Conservation (phyloP, 805 yeast genomes). For the Brettanomyces sp. region DNA sequence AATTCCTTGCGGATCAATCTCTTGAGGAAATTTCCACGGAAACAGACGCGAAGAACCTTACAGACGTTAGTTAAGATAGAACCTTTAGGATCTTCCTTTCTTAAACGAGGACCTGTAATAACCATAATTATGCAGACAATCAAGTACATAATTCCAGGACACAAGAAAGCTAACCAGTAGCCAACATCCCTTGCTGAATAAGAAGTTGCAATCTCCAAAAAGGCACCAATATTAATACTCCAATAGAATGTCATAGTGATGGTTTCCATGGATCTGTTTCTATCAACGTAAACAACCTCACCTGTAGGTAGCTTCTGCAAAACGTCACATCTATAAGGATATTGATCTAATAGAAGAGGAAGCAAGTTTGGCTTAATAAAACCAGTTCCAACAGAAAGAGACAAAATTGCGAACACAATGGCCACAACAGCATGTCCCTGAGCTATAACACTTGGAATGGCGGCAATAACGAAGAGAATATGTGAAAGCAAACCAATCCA, state of each 20-base stretch:
- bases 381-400: constrained; percentile 39
- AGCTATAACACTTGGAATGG: constrained; percentile 34
- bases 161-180: constrained; percentile 44
- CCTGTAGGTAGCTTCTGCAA: constrained; percentile 54
- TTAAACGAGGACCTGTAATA: constrained; percentile 23
- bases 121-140: constrained; percentile 41
- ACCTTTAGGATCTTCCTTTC: constrained; percentile 29
- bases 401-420: constrained; percentile 30
- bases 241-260: constrained; percentile 40
- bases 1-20: constrained; percentile 32
- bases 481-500: constrained; percentile 38
- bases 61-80: constrained; percentile 36
- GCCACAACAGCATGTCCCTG: constrained; percentile 28
- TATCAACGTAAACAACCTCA: constrained; percentile 50
- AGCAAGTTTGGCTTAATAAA: constrained; percentile 44
- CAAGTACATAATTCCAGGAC: constrained; percentile 47
- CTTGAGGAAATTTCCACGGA: constrained; percentile 31
- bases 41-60: constrained; percentile 33
- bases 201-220: constrained; percentile 42
- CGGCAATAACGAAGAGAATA: constrained; percentile 38
- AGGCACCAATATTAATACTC: constrained; percentile 44
- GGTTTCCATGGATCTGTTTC: constrained; percentile 31
- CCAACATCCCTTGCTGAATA: constrained; percentile 43
- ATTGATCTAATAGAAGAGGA: constrained; percentile 49
- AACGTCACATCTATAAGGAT: constrained; percentile 49